A percentile compares a stretch with the other conserved stretches of the same genome.
Evolutionary conservation across 441 rosid genomes (phyloP).

Genomic region (Croton laevigatus): DNA sequence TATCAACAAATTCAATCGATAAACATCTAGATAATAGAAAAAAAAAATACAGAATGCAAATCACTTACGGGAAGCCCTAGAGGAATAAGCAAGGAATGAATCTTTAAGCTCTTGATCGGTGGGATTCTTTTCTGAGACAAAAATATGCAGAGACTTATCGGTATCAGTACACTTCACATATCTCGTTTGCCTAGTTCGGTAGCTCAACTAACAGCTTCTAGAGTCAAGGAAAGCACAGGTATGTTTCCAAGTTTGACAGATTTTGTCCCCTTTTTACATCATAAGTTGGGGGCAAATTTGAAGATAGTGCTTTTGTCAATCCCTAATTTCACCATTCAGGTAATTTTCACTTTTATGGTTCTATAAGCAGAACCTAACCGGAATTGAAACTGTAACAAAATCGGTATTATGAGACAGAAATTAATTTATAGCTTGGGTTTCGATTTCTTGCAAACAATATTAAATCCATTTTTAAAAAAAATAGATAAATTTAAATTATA

Average conservation of each 20-base stretch:
- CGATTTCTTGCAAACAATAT: no score
- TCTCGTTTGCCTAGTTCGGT: background rate
- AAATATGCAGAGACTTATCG: background rate
- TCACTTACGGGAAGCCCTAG: constrained; percentile 43
- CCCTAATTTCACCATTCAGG: background rate
- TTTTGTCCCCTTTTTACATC: no score
- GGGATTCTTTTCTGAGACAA: background rate
- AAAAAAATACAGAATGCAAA: background rate
- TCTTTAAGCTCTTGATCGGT: constrained; percentile 5
- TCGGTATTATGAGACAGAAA: no score
- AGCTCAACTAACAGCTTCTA: background rate
- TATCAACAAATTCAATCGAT: constrained; percentile 1
- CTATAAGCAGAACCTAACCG: no score
- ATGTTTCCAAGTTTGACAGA: no score
- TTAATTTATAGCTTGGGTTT: no score
- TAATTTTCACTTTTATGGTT: no score
- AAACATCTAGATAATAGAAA: background rate
- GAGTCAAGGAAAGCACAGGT: background rate
- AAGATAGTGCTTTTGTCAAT: no score
- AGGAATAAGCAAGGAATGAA: constrained; percentile 19
- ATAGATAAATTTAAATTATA: no score
- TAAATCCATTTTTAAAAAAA: no score
- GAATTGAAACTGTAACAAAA: no score
- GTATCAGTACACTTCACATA: background rate
- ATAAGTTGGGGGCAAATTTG: no score